Base-by-base conservation (phyloP, 108 stramenopile species). In the Epithemia pelagica region DNA sequence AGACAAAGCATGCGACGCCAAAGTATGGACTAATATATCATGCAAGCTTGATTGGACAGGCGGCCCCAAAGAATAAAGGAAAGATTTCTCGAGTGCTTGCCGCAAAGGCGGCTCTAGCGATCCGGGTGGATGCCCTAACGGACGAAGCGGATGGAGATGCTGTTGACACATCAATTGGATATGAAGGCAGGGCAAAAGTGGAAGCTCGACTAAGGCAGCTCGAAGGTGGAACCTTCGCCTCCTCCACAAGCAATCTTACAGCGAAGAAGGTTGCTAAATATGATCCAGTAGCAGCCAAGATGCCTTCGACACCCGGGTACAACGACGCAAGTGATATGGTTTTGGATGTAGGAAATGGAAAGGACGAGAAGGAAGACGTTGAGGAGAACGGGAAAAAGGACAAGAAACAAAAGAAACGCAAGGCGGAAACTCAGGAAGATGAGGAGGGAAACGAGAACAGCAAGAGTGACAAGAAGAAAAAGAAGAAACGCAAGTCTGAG, bases 21-120 rank as follows among this genome's bases (percentile, higher is more conserved):
- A 99, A 99, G 75, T 99, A 99, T 75, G 99, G 99, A 58, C 82
- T 99, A 32, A 99, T 99, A 67, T 99, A 98, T 74, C 98, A 99
- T 72, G 96, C 97, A 2, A 86, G 95, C 30, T 58, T 99, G 32
- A 95, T 99, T 57, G 99, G 99, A 55, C 99, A 99, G 75, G 94
- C 98, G 15, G 83, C 94, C 37, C 97, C 98, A 19, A 99, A 99
- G 88, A 81, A 98, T 83, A 99, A 99, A 82, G 99, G 99, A 32
- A 99, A 99, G 80, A 97, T 99, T 54, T 88, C 90, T 66, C 94
- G 99, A 51, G 98, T 99, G 18, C 87, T 99, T 55, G 98, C 99
- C 25, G 98, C 98, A 59, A 99, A 99, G 90, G 91, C 95, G 27
- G 79, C 98, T 5, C 80, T 99, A 20, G 98, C 97, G 22, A 96